Evolutionary conservation across 2,329 filamentous ascomycete species (phyloP).

Genomic region (Botryosphaeria dothidea): DNA sequence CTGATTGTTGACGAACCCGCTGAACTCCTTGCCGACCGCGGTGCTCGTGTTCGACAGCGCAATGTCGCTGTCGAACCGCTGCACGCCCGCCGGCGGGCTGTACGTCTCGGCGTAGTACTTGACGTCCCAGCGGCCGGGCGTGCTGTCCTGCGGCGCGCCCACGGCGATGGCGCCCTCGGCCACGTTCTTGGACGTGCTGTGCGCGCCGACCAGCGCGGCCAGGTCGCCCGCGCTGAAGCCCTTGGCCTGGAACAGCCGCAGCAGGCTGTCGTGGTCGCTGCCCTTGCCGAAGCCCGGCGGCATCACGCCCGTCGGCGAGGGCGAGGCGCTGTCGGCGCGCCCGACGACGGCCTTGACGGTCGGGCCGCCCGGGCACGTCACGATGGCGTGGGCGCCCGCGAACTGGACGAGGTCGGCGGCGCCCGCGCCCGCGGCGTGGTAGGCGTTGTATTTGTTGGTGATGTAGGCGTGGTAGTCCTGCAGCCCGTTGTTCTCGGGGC

Average conservation of each 20-base stretch:
- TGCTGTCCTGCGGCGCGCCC: conserved; percentile 49
- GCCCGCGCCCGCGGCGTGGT: conserved; percentile 43
- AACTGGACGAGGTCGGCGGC: conserved; percentile 60
- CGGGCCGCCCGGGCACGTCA: conserved; percentile 55
- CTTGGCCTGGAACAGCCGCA: conserved; percentile 52
- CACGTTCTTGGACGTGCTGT: conserved; percentile 45
- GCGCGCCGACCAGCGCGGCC: conserved; percentile 57
- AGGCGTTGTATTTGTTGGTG: conserved; percentile 39
- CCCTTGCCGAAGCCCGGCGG: conserved; percentile 39
- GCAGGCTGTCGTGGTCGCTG: conserved; percentile 44
- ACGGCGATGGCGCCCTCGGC: conserved; percentile 48
- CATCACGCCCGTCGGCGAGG: conserved; percentile 47
- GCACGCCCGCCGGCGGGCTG: background rate
- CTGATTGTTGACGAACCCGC: conserved; percentile 26
- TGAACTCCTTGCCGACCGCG: conserved; percentile 26
- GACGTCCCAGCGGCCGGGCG: conserved; percentile 53
- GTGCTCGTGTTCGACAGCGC: conserved; percentile 23
- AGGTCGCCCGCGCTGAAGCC: conserved; percentile 53
- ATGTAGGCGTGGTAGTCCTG: conserved; percentile 37
- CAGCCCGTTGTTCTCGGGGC: conserved; percentile 48
- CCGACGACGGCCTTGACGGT: conserved; percentile 53
- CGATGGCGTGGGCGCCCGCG: conserved; percentile 48
- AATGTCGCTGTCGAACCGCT: conserved; percentile 30
- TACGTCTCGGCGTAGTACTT: conserved; percentile 46
- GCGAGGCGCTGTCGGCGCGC: conserved; percentile 44